Conservation (phyloP, 1,284 basidiomycete genomes). For the Melampsora americana region DNA sequence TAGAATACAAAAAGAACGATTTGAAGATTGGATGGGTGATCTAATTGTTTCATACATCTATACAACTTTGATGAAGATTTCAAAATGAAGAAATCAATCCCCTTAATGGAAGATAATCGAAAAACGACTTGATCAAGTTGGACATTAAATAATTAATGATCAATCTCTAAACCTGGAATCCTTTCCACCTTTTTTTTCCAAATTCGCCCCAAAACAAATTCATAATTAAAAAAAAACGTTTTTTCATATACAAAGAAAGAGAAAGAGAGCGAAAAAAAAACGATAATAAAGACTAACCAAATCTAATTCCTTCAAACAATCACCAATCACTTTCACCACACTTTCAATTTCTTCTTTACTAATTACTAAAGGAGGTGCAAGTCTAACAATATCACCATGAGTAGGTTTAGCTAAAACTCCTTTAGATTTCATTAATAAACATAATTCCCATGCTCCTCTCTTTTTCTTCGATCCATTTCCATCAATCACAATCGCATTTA, state of each 20-base stretch:
- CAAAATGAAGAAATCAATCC: too few species aligned
- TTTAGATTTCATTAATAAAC: conserved; percentile 82
- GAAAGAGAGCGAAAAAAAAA: too few species aligned
- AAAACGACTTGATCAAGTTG: too few species aligned
- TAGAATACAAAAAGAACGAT: too few species aligned
- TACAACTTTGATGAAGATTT: too few species aligned
- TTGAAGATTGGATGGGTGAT: too few species aligned
- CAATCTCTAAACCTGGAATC: not conserved
- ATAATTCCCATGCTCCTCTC: conserved; percentile 91
- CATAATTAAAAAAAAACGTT: too few species aligned
- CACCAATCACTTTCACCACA: conserved; percentile 71
- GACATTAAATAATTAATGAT: not conserved
- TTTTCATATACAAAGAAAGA: too few species aligned
- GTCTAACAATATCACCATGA: conserved; percentile 89
- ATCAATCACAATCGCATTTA: conserved; percentile 94
- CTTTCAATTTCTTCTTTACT: conserved; percentile 74
- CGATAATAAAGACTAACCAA: conserved; percentile 62
- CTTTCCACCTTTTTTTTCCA: conserved; percentile 6
- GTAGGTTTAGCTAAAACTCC: conserved; percentile 94
- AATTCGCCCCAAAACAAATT: too few species aligned
- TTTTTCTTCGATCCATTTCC: conserved; percentile 71
- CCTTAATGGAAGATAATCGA: too few species aligned
- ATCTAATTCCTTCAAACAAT: conserved; percentile 77
- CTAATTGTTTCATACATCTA: too few species aligned
- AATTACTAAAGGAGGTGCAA: conserved; percentile 92